Evolutionary conservation across 2,329 filamentous ascomycete species (phyloP).

Genomic region (Albifimbria verrucaria): DNA sequence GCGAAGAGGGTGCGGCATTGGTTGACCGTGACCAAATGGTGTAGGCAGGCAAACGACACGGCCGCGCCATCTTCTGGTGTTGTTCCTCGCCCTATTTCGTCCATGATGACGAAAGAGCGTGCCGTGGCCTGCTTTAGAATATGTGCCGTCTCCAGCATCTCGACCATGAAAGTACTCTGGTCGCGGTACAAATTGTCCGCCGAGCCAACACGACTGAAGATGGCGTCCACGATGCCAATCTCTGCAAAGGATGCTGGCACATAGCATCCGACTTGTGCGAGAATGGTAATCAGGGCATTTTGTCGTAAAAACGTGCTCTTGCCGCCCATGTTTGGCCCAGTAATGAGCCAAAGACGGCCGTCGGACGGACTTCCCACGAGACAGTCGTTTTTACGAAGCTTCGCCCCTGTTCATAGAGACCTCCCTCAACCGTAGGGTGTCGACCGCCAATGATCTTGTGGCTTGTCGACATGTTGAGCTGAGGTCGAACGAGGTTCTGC

Average conservation of each 20-base stretch:
- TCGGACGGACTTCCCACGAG: conserved; percentile 66
- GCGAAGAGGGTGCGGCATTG: conserved; percentile 82
- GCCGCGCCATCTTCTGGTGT: conserved; percentile 90
- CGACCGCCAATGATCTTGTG: conserved; percentile 83
- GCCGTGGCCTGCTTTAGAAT: conserved; percentile 84
- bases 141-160: conserved; percentile 94
- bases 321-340: conserved; percentile 96
- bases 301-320: conserved; percentile 96
- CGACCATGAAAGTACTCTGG: conserved; percentile 98
- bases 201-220: conserved; percentile 90
- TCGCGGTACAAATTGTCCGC: conserved; percentile 93
- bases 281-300: conserved; percentile 88
- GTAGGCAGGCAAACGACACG: conserved; percentile 82
- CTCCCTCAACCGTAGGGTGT: conserved; percentile 88
- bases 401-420: conserved; percentile 74
- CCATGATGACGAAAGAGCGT: conserved; percentile 93
- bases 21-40: conserved; percentile 78
- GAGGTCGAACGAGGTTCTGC: conserved; percentile 69
- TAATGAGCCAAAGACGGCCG: conserved; percentile 64
- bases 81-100: conserved; percentile 92
- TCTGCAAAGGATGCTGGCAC: conserved; percentile 85
- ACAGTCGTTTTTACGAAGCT: conserved; percentile 86
- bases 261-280: conserved; percentile 89
- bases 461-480: conserved; percentile 59
- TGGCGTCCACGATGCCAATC: conserved; percentile 89